Evolutionary conservation across 2,329 filamentous ascomycete species (phyloP).

Genomic region (Colletotrichum tanaceti): DNA sequence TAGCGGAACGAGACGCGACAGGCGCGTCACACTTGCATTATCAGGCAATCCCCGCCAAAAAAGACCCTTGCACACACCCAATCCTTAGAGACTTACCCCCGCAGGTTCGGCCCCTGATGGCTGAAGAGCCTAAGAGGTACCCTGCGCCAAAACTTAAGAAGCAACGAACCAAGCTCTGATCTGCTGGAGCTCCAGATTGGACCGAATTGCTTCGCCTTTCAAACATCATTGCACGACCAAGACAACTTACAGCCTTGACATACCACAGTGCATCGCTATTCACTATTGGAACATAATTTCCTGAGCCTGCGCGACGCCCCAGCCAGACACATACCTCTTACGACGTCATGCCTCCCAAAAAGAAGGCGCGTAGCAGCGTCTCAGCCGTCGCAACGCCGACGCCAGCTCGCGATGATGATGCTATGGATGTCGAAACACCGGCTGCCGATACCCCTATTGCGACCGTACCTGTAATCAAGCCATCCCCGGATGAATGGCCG

Average conservation of each 20-base stretch:
- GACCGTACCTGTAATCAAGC: conserved; percentile 54
- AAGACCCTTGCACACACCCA: conserved; percentile 10
- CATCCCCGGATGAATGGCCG: conserved; percentile 52
- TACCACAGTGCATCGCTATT: not conserved
- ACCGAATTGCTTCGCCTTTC: conserved; percentile 3
- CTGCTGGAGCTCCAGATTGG: conserved; percentile 9
- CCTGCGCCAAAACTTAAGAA: not conserved
- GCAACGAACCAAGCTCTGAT: conserved; percentile 12
- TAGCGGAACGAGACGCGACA: too few species aligned
- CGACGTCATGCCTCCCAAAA: conserved; percentile 73
- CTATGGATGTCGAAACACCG: conserved; percentile 70
- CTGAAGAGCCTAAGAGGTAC: conserved; percentile 18
- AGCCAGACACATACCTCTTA: not conserved
- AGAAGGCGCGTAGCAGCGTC: conserved; percentile 69
- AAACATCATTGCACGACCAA: not conserved
- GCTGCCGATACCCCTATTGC: conserved; percentile 62
- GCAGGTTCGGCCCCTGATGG: conserved; percentile 17
- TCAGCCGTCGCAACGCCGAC: conserved; percentile 69
- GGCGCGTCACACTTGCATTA: conserved; percentile 21
- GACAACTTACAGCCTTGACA: not conserved
- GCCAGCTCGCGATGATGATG: conserved; percentile 66
- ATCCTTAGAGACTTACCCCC: conserved; percentile 20
- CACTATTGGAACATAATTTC: too few species aligned
- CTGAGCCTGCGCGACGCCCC: not conserved
- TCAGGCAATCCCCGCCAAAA: conserved; percentile 20